Evolutionary conservation across 495 filamentous ascomycete genomes (phyloP).

Genomic region (Daldinia concentrica): DNA sequence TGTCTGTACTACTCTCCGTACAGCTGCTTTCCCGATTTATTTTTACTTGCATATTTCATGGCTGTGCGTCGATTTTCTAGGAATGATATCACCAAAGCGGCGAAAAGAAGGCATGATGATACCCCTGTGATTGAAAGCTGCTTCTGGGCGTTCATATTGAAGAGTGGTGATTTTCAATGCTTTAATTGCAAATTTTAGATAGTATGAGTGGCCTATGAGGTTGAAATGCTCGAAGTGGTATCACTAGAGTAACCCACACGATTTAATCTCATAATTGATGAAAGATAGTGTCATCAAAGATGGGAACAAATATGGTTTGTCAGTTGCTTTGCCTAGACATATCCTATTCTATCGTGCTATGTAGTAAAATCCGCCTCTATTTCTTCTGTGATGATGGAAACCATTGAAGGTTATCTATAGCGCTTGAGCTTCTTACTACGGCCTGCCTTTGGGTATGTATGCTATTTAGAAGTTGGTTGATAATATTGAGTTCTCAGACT

Average conservation of each 20-base stretch:
- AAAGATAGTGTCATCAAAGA: not conserved
- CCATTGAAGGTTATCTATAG: not conserved
- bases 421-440: not conserved
- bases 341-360: too few relatives aligned
- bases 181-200: not conserved
- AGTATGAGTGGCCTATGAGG: not conserved
- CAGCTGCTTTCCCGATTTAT: not conserved
- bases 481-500: not conserved
- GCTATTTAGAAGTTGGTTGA: not conserved
- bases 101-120: slow-evolving; percentile 24
- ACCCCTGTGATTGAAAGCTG: slow-evolving; percentile 22
- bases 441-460: not conserved
- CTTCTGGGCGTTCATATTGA: not conserved
- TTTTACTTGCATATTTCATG: not conserved
- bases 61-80: not conserved
- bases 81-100: slow-evolving; percentile 14
- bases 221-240: not conserved
- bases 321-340: not conserved
- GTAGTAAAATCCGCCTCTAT: not conserved
- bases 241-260: not conserved
- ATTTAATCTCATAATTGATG: not conserved
- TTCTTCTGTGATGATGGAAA: too few relatives aligned
- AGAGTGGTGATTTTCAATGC: not conserved
- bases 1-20: not conserved
- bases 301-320: not conserved